Evolutionary conservation across 352 stramenopile genomes (phyloP), one percentile per base, ranked within the genome.

Genomic region (Pythium coloratum): DNA sequence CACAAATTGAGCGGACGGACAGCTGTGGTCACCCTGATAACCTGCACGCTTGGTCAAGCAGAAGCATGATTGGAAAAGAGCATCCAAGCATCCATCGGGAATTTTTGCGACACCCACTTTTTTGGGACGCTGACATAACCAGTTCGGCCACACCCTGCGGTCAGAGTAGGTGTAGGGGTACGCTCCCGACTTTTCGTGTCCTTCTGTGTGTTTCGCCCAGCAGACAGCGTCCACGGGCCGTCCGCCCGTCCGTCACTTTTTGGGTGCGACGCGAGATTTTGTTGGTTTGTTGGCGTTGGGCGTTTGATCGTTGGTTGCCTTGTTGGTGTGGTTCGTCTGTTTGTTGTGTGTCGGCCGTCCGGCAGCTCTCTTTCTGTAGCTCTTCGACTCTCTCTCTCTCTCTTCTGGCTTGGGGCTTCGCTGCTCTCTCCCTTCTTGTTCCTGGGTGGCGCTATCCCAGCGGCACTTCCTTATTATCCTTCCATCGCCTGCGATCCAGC

Each of bases 101-200:
- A 53, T 53, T 53, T 53, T 53, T 53, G 46, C 46, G 46, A 53
- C 46, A 53, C 20, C 46, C 46, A 53, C 46, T 53, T 53, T 53
- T 53, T 53, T 53, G 46, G 46, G 46, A 53, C 46, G 6, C 20
- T 24, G 18, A 53, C 46, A 53, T 53, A 53, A 53, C 46, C 46
- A 53, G 46, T 53, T 53, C 46, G 46, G 16, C 18, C 7, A 20
- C n/a, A 30, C n/a, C n/a, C 46, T 53, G 7, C 46, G 46, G 46
- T 28, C 7, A 24, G 46, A 6, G 46, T 53, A 53, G 46, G 46
- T 18, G 46, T 53, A 10, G 46, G 46, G 46, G 46, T 53, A 28
- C 46, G 16, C 46, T 24, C 20, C 14, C 42, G 42, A 50, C 42
- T 50, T 6, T 50, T 16, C 16, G 20, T 6, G 14, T 12, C 18